Evolutionary conservation across 1,139 yeast genomes (phyloP), one percentile per base, ranked within the genome.

Genomic region (Nadsonia starkeyi-henricii): DNA sequence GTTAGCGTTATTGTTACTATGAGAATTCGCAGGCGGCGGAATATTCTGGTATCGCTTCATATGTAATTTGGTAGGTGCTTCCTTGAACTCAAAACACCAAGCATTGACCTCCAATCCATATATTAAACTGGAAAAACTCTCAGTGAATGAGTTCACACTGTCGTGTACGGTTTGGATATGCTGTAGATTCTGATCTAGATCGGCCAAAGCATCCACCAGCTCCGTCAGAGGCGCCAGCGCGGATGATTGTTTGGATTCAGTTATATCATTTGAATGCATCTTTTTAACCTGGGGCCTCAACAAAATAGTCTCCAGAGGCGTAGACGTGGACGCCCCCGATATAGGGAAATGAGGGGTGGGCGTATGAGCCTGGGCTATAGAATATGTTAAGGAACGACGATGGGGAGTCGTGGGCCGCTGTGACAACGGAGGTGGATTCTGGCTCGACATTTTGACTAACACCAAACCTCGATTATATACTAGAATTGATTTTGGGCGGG

Each of bases 51-150:
- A 42, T 9, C 48, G 49, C 30, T 41, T n/a, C 28, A 47, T 43
- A 18, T 43, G 43, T 20, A 45, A 36, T 9, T 57, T 51, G 8
- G 61, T 60, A 3, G 76, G 74, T 0, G 71, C 68, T 55, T 74
- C 76, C 17, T 63, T 62, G 53, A 79, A 79, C 60, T 79, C 84
- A 42, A 77, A 78, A 58, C 85, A 78, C 77, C 83, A 80, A 63
- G 82, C 81, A 49, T 81, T 78, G 63, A 79, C 77, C 50, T 78
- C 73, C 48, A 80, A 63, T 1, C 85, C 83, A 55, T 79, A 79
- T 51, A 79, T 59, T 51, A 80, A 77, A 51, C 81, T 71, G 1
- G 81, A 75, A 61, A 80, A 79, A 15, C 80, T 72, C 58, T 80
- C 85, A 56, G 78, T 79, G 61, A 80, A 79, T 33, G 70, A 68